Evolutionary conservation across 2,329 filamentous ascomycete genomes (phyloP), one percentile per base, ranked within the genome.

Genomic region (Epichloe sibirici): DNA sequence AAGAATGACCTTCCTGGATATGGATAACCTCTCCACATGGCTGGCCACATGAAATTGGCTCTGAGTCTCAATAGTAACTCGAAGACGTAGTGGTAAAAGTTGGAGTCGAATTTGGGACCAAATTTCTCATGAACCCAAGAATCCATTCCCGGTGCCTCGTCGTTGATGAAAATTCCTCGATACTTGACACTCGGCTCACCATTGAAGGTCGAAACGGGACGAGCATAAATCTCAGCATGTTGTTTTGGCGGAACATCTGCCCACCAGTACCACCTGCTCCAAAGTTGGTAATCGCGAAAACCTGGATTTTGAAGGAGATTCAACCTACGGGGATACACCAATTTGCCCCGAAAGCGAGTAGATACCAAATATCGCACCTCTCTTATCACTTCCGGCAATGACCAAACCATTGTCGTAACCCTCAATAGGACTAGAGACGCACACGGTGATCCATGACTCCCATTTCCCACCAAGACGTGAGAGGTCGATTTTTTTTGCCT

Each of bases 21-120:
- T 2, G 71, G 72, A 39, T 69, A 71, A 12, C 66, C 70, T 5
- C 76, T 74, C 79, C 82, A 85, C 75, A 81, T 81, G 0, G 82
- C 80, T 0, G 81, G 82, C 82, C 82, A 85, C 51, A 85, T 67
- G 57, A 82, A 85, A 61, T 85, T 85, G 2, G 79, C 63, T 60
- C 73, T 76, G 21, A 82, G 70, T 13, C 81, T 70, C 3, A 84
- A 69, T 1, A 83, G 65, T 5, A 86, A 70, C 59, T 86, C 82
- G 56, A 85, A 85, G 0, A 86, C 75, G 15, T 74, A 74, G 12
- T 68, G 68, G 61, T 86, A 85, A 56, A 85, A 82, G 3, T 76
- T 72, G 0, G 74, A 69, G 53, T 77, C 75, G 31, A 71, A 82
- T 21, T 75, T 76, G 4, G 64, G 65, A 9, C 69, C 69, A 35